Percentiles rank a stretch among this genome's conserved stretches.
Evolutionary conservation across 352 stramenopile genomes (phyloP).

Genomic region (Pythium angustatum): DNA sequence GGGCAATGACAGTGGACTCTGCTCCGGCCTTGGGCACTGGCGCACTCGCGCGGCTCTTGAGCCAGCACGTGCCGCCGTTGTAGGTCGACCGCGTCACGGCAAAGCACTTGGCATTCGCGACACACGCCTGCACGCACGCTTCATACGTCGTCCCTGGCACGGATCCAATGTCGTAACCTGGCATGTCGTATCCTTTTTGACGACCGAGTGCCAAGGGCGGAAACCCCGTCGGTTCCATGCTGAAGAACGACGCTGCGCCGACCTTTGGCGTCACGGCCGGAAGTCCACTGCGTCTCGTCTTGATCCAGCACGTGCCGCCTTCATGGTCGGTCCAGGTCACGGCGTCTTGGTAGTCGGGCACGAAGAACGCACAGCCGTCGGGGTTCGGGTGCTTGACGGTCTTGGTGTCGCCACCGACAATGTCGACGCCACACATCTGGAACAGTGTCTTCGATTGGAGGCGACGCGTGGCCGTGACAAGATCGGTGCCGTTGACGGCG

Average conservation of each 20-base stretch:
- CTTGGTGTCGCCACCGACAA: too few relatives aligned
- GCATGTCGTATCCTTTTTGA: slow-evolving; percentile 1
- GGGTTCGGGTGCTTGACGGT: too few relatives aligned
- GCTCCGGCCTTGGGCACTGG: too few relatives aligned
- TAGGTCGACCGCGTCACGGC: slow-evolving; percentile 41
- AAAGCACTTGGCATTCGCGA: not conserved
- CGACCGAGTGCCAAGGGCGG: too few relatives aligned
- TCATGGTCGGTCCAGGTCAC: slow-evolving; percentile 12
- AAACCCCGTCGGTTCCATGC: too few relatives aligned
- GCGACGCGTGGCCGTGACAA: too few relatives aligned
- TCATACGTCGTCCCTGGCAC: not conserved
- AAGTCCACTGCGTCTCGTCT: not conserved
- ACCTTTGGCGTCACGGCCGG: not conserved
- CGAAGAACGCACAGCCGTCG: too few relatives aligned
- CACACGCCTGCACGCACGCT: not conserved
- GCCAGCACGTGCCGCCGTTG: slow-evolving; percentile 56
- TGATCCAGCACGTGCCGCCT: slow-evolving; percentile 12
- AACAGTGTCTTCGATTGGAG: too few relatives aligned
- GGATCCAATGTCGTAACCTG: slow-evolving; percentile 6
- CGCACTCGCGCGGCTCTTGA: too few relatives aligned
- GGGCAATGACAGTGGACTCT: too few relatives aligned
- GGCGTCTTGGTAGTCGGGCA: not conserved
- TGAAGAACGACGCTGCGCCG: not conserved
- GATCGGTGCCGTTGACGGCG: too few relatives aligned
- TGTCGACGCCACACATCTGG: too few relatives aligned